Evolutionary conservation across 2,329 filamentous ascomycete species (phyloP).

Genomic region (Drechslerella stenobrocha): DNA sequence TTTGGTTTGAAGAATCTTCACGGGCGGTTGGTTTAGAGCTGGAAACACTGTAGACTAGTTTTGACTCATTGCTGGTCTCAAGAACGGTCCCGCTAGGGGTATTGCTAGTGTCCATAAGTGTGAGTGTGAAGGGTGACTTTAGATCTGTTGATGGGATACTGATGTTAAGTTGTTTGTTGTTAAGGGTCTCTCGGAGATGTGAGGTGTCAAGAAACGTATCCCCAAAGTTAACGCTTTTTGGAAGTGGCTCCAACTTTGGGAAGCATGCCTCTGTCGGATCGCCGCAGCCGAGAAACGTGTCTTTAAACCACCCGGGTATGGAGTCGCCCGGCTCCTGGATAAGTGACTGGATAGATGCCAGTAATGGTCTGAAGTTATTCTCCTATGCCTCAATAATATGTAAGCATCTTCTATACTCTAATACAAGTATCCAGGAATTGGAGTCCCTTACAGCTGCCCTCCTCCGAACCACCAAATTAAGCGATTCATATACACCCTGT

Average conservation of each 20-base stretch:
- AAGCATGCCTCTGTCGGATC: constrained; percentile 87
- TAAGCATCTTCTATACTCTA: not conserved
- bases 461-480: constrained; percentile 84
- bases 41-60: constrained; percentile 20
- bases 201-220: constrained; percentile 97
- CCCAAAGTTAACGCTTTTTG: constrained; percentile 80
- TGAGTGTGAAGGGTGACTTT: constrained; percentile 65
- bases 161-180: constrained; percentile 65
- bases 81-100: not conserved
- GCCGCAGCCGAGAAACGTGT: constrained; percentile 96
- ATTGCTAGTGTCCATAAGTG: not conserved
- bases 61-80: not conserved
- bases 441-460: constrained; percentile 62
- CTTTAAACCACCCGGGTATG: constrained; percentile 87
- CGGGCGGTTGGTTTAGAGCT: not conserved
- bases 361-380: constrained; percentile 94
- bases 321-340: constrained; percentile 76
- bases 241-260: constrained; percentile 74
- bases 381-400: constrained; percentile 62
- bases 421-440: not conserved
- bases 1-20: not conserved
- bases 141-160: constrained; percentile 14
- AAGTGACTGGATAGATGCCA: constrained; percentile 86
- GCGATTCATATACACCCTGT: constrained; percentile 78
- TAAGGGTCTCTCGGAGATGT: constrained; percentile 84